Evolutionary conservation across 1,284 basidiomycete species (phyloP).

Genomic region (Takashimella koratensis): DNA sequence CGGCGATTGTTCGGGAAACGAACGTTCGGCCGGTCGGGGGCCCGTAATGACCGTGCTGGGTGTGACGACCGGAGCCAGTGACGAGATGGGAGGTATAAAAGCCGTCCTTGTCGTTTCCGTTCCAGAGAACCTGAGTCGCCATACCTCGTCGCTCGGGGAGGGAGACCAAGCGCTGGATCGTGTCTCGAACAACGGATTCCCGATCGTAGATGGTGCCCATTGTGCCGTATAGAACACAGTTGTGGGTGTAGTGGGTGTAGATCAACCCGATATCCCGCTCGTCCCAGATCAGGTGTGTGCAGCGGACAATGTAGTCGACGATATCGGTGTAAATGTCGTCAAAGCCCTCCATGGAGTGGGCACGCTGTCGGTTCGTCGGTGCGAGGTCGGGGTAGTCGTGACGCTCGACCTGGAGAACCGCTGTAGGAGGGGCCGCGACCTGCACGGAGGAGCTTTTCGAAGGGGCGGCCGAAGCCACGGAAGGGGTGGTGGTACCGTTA

Average conservation of each 20-base stretch:
- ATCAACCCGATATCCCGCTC: conserved; percentile 8
- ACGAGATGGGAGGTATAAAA: conserved; percentile 10
- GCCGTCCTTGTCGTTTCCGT: conserved; percentile 7
- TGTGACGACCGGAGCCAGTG: conserved; percentile 7
- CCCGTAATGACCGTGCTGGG: conserved; percentile 6
- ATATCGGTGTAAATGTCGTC: conserved; percentile 9
- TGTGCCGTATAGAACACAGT: conserved; percentile 9
- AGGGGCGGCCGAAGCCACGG: no score
- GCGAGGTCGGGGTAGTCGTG: conserved; percentile 8
- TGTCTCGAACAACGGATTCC: conserved; percentile 6
- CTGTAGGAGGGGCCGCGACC: not conserved
- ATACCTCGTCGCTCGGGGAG: conserved; percentile 7
- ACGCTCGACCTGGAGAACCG: not conserved
- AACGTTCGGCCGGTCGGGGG: conserved; percentile 8
- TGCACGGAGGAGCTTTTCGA: no score
- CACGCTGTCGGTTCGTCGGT: conserved; percentile 1
- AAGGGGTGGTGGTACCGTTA: no score
- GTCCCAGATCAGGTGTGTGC: conserved; percentile 9
- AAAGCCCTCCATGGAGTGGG: conserved; percentile 9
- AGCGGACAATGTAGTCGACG: conserved; percentile 10
- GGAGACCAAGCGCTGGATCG: conserved; percentile 8
- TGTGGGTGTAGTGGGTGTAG: conserved; percentile 9
- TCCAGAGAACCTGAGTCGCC: conserved; percentile 9
- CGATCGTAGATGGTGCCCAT: conserved; percentile 8
- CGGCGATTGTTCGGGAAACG: conserved; percentile 9